phyloP scores from a whole-genome alignment of 1,139 yeast genomes.

The Suhomyces chickasaworum region DNA sequence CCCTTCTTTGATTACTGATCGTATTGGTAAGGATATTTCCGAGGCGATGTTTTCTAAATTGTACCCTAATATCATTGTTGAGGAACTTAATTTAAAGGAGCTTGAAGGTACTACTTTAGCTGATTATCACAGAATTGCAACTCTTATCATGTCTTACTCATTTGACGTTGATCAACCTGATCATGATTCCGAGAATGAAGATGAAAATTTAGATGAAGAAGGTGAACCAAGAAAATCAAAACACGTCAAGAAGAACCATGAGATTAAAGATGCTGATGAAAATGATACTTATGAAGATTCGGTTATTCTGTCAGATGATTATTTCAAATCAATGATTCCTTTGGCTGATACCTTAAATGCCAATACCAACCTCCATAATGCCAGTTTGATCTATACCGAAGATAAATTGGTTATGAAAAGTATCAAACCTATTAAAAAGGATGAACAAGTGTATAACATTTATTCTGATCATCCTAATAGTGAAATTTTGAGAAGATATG shows the following conservation, averaged over 20 bases:
- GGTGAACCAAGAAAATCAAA: constrained; percentile 13
- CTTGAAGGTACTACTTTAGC: constrained; percentile 45
- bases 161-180: constrained; percentile 36
- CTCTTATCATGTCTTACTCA: constrained; percentile 49
- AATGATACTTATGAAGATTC: neutral
- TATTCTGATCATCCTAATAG: constrained; percentile 91
- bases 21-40: constrained; percentile 75
- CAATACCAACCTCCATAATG: constrained; percentile 77
- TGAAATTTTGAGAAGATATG: constrained; percentile 85
- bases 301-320: constrained; percentile 37
- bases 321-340: constrained; percentile 86
- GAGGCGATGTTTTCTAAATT: constrained; percentile 53
- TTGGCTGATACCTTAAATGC: constrained; percentile 90
- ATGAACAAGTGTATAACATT: constrained; percentile 80
- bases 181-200: constrained; percentile 22
- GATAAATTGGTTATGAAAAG: constrained; percentile 66
- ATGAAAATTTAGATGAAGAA: constrained; percentile 23
- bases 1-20: constrained; percentile 70
- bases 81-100: constrained; percentile 26
- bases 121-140: constrained; percentile 72
- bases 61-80: constrained; percentile 26
- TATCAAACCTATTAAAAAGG: constrained; percentile 57
- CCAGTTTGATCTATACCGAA: constrained; percentile 56
- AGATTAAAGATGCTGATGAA: constrained; percentile 7
- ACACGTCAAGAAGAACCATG: constrained; percentile 9